Evolutionary conservation across 352 stramenopile species (phyloP), one percentile per base, ranked within the genome.

Genomic region (Phytophthora fragariae): DNA sequence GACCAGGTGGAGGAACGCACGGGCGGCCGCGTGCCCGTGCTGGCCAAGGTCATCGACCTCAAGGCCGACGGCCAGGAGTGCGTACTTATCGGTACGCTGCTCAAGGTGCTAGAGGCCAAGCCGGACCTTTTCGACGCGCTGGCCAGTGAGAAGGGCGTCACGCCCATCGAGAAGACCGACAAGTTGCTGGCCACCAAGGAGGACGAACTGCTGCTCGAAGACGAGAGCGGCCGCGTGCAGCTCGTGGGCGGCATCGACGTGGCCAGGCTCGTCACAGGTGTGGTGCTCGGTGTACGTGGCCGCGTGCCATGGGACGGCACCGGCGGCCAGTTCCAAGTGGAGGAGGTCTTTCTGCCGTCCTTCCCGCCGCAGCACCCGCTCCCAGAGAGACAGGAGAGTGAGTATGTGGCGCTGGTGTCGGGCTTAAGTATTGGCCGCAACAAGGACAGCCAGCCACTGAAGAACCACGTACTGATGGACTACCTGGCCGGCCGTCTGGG

Each of bases 71-170:
- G 86, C 29, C 65, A 73, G 41, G 82, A 90, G 39, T 94, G 90
- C 47, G 80, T 92, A 9, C 77, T 97, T 39, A 84, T 96, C 24
- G 92, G 92, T 35, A 97, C 92, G 46, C 59, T 96, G 68, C 92
- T 95, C 67, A 97, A 98, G 76, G 70, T 85, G 24, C 76, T 97
- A 57, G 70, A 66, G 19, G 73, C 79, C 35, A 95, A 97, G 60
- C 93, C 93, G 0, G 87, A 91, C 67, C 65, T 98, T 4, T 94
- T 98, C 29, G 84, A 92, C 7, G 89, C 92, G 31, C 91, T 97
- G 19, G 68, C 70, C 10, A 88, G 77, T 8, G 88, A 94, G 58
- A 81, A 92, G 10, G 77, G 76, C 9, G 76, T 94, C 41, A 63
- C 65, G 19, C 75, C 79, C 21, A 77, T 90, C 4, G 70, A 87